Conservation (phyloP, 768 basidiomycete species). For the Hypholoma sublateritium region DNA sequence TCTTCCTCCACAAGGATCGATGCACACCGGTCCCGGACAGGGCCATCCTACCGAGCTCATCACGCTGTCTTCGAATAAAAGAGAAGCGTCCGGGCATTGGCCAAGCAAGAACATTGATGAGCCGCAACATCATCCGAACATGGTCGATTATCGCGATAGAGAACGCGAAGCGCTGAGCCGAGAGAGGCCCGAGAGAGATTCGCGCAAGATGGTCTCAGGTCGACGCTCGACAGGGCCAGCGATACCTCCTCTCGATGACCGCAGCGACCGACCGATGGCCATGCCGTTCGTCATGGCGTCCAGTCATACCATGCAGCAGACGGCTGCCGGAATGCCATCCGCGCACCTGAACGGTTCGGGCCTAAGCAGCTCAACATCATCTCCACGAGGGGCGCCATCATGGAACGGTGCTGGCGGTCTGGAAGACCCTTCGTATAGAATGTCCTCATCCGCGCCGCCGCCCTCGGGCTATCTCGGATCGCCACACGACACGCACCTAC, state of each 20-base stretch:
- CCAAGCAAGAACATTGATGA: slow-evolving; percentile 22
- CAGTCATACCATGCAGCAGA: slow-evolving; percentile 38
- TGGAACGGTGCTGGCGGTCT: slow-evolving; percentile 29
- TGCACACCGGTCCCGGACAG: slow-evolving; percentile 24
- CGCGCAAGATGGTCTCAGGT: slow-evolving; percentile 16
- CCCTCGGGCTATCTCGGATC: slow-evolving; percentile 29
- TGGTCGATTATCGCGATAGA: slow-evolving; percentile 22
- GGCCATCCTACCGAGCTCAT: slow-evolving; percentile 53
- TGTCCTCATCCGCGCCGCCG: slow-evolving; percentile 30
- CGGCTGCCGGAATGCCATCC: slow-evolving; percentile 12
- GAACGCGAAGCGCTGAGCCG: slow-evolving; percentile 14
- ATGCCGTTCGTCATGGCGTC: slow-evolving; percentile 55
- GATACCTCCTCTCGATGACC: slow-evolving; percentile 36
- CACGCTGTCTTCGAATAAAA: slow-evolving; percentile 42
- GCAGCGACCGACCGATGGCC: slow-evolving; percentile 51
- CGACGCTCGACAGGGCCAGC: slow-evolving; percentile 39
- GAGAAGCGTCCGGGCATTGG: slow-evolving; percentile 19
- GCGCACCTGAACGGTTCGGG: slow-evolving; percentile 22
- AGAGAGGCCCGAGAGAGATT: slow-evolving; percentile 12
- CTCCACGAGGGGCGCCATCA: slow-evolving; percentile 29
- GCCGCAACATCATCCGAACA: slow-evolving; percentile 17
- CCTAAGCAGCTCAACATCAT: slow-evolving; percentile 21
- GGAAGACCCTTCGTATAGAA: slow-evolving; percentile 29
- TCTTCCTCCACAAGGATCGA: slow-evolving; percentile 26
- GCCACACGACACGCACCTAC: slow-evolving; percentile 28